phyloP scores from a whole-genome alignment of 2,329 filamentous ascomycete genomes.

The Fusarium tuaranense region DNA sequence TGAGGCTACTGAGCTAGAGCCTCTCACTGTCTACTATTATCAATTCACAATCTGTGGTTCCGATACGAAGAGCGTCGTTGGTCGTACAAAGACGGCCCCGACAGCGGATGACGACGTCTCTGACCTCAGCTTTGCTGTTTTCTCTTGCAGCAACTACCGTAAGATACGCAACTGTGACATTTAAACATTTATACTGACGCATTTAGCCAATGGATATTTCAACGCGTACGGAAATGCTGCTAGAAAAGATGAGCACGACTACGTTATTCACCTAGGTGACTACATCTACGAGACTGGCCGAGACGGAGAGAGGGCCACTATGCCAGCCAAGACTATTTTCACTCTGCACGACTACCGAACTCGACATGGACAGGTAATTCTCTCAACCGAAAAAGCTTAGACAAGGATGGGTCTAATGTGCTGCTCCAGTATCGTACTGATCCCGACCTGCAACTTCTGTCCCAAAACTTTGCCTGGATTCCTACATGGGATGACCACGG shows the following conservation, averaged over 20 bases:
- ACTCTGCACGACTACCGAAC: slow-evolving; percentile 57
- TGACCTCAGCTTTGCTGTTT: slow-evolving; percentile 73
- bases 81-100: slow-evolving; percentile 78
- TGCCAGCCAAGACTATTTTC: slow-evolving; percentile 18
- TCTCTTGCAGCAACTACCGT: slow-evolving; percentile 76
- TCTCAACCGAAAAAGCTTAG: accelerated
- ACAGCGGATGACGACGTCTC: slow-evolving; percentile 65
- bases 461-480: slow-evolving; percentile 58
- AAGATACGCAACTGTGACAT: too few species aligned
- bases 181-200: too few species aligned
- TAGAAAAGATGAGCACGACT: slow-evolving; percentile 70
- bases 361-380: slow-evolving; percentile 42
- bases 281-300: slow-evolving; percentile 70
- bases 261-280: slow-evolving; percentile 69
- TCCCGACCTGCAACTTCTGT: slow-evolving; percentile 54
- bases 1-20: slow-evolving; percentile 70
- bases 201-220: slow-evolving; percentile 61
- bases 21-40: slow-evolving; percentile 76
- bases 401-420: accelerated
- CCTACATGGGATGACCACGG: slow-evolving; percentile 53
- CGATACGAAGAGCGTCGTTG: slow-evolving; percentile 69
- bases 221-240: slow-evolving; percentile 70
- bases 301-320: slow-evolving; percentile 43
- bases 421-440: slow-evolving; percentile 56
- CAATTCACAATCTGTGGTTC: slow-evolving; percentile 77